Conservation (phyloP, 441 rosid species). For the Corymbia citriodora region DNA sequence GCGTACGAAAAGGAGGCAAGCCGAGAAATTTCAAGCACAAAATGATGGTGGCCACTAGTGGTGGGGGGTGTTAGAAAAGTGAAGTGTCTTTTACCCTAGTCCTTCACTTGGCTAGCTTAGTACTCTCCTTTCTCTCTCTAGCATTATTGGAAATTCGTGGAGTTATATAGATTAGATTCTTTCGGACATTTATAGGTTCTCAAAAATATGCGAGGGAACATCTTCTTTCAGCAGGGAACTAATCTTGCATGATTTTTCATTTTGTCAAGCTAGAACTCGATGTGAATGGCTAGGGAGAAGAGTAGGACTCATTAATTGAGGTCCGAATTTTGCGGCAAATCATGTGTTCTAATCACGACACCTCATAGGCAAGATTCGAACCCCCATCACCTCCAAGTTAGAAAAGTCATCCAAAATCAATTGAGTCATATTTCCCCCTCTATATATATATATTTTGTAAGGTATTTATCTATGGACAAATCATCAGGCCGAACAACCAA, state of each 20-base stretch:
- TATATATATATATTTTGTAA: neutral
- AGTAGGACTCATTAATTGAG: neutral
- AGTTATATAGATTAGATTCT: neutral
- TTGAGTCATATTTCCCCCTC: neutral
- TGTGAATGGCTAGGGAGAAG: neutral
- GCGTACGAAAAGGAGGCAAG: conserved; percentile 15
- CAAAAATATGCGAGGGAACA: neutral
- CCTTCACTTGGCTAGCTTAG: neutral
- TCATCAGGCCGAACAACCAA: neutral
- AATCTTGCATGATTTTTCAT: neutral
- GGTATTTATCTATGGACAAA: neutral
- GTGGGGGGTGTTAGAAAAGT: conserved; percentile 34
- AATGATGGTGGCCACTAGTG: conserved; percentile 79
- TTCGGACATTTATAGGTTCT: neutral
- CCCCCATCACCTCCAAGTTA: neutral
- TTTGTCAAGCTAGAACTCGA: neutral
- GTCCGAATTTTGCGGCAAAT: neutral
- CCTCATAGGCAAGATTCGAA: neutral
- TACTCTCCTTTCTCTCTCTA: neutral
- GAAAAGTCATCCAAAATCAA: neutral
- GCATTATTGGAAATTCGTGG: neutral
- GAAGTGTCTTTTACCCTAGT: conserved; percentile 15
- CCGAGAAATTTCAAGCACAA: conserved; percentile 29
- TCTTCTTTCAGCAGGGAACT: neutral
- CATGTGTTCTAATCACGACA: neutral